Evolutionary conservation across 441 rosid species (phyloP), one percentile per base, ranked within the genome.

Genomic region (Aleurites moluccanus): DNA sequence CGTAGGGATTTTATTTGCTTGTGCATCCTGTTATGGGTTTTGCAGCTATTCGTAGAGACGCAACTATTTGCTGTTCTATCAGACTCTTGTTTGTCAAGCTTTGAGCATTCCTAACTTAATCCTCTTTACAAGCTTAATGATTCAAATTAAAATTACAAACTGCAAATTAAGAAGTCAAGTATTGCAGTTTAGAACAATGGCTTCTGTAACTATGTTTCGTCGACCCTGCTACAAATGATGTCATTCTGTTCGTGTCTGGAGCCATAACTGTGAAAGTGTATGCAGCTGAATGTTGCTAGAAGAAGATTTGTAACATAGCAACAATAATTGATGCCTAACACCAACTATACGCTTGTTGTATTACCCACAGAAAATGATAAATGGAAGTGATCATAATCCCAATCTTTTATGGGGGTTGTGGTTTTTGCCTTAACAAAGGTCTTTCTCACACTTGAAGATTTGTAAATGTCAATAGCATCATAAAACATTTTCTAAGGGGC

Each of bases 41-140:
- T 87, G 88, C 91, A 93, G 99, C 80, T 86, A 64, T 78, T 93
- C 14, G 91, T 91, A 70, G 99, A 96, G 83, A 96, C 98, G 18
- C 99, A 93, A 72, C 86, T 92, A 74, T 93, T 96, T 84, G 86
- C 86, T 14, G 89, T 88, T 70, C 86, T 92, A 72, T 93, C 97
- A 15, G 99, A 93, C 74, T 86, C 87, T 30, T 86, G 93, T 2
- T 80, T 96, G 78, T 84, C 93, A 44, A 96, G 88, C 84, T 90
- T 90, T 30, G 99, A 96, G 87, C 83, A 88, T 5, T 73, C 75
- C 83, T 91, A 79, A 85, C 77, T 73, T 59, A 60, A 62, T 56
- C 23, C 44, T 7, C 47, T 69, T 38, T 66, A 33, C 73, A 49
- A 67, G 47, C 2, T 28, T 16, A n/a, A 73, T 67, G 40, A 64